Evolutionary conservation across 2,329 filamentous ascomycete species (phyloP).

Genomic region (Daldinia eschscholtzii): DNA sequence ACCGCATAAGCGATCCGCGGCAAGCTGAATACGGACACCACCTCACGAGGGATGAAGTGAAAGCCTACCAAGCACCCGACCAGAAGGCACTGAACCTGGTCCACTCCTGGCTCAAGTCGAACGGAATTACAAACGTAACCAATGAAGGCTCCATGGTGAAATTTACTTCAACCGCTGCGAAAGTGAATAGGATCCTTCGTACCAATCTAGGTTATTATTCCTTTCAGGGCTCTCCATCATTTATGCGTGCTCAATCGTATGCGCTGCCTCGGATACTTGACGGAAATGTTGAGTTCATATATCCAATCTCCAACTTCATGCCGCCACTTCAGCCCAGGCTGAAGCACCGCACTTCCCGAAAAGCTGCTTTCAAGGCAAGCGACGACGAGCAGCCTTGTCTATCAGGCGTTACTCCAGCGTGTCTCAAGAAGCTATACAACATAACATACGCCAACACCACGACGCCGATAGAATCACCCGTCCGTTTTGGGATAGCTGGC

Average conservation of each 20-base stretch:
- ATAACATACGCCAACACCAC: constrained; percentile 54
- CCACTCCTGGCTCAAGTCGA: constrained; percentile 57
- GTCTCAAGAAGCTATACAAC: constrained; percentile 60
- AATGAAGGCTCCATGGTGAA: constrained; percentile 58
- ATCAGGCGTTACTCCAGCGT: constrained; percentile 43
- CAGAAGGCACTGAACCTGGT: constrained; percentile 54
- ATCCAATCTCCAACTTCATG: constrained; percentile 65
- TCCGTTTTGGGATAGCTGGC: constrained; percentile 61
- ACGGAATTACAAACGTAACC: constrained; percentile 53
- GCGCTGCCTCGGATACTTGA: constrained; percentile 58
- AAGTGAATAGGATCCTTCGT: constrained; percentile 58
- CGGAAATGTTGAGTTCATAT: constrained; percentile 59
- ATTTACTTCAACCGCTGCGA: constrained; percentile 57
- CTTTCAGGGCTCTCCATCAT: constrained; percentile 54
- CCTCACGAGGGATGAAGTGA: constrained; percentile 55
- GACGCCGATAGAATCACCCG: constrained; percentile 49
- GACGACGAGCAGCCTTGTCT: constrained; percentile 46
- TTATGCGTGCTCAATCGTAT: constrained; percentile 61
- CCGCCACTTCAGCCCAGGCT: constrained; percentile 49
- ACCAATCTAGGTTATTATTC: constrained; percentile 59
- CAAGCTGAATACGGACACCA: constrained; percentile 49
- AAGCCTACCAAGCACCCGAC: constrained; percentile 54
- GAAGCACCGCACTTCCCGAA: constrained; percentile 11
- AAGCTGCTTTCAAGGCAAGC: constrained; percentile 7
- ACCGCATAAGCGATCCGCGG: constrained; percentile 42